A percentile compares a stretch with the other conserved stretches of the same genome.
phyloP scores from a whole-genome alignment of 495 filamentous ascomycete genomes.

The Penicillium arizonense region DNA sequence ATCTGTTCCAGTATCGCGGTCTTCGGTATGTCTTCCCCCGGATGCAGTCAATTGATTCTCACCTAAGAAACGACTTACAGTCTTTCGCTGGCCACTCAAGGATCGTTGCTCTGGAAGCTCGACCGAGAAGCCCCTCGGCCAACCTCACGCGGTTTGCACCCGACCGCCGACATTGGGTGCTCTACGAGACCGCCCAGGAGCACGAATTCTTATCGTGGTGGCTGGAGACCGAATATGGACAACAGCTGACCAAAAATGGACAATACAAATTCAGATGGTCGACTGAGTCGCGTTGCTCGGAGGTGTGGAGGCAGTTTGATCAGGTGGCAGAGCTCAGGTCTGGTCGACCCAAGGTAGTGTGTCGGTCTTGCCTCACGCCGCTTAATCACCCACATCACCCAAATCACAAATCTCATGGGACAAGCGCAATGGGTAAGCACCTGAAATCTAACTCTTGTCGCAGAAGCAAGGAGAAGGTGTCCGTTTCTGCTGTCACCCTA shows the following conservation, averaged over 20 bases:
- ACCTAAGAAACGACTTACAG: neutral
- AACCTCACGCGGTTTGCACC: constrained; percentile 1
- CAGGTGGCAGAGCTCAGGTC: neutral
- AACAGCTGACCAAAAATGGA: neutral
- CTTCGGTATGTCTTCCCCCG: neutral
- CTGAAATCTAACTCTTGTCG: neutral
- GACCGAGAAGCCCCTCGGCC: neutral
- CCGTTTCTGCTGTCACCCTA: neutral
- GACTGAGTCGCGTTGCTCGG: neutral
- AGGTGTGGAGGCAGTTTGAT: neutral
- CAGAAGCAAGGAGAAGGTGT: neutral
- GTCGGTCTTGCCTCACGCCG: neutral
- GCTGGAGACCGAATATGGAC: neutral
- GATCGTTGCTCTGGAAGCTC: neutral
- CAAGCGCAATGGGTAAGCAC: neutral
- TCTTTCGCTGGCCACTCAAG: neutral
- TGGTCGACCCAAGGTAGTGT: neutral
- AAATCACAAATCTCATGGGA: neutral
- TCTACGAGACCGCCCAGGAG: neutral
- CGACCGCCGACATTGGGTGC: neutral
- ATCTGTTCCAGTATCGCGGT: neutral
- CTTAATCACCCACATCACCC: neutral
- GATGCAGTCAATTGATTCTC: neutral
- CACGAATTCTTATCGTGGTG: neutral
- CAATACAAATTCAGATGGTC: neutral